phyloP scores from a whole-genome alignment of 1,284 basidiomycete genomes.

The Boletus holoroseus region DNA sequence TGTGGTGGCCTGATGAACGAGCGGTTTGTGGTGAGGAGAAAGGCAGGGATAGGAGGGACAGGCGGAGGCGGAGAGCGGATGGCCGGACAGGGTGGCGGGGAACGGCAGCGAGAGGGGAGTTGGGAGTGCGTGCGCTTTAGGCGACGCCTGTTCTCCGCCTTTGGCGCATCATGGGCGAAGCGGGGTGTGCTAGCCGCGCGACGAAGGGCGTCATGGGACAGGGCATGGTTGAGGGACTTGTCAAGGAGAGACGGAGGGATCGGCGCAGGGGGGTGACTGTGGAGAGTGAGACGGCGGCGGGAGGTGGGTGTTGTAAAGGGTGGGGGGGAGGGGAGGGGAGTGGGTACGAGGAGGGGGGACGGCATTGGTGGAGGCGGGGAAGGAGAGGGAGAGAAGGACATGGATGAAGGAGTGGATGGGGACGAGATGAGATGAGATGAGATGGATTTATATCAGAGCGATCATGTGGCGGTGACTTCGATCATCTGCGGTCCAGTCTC shows the following conservation, averaged over 20 bases:
- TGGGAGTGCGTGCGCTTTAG: constrained; percentile 12
- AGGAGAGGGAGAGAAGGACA: constrained; percentile 16
- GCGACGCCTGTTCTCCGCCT: constrained; percentile 12
- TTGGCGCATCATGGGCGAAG: constrained; percentile 8
- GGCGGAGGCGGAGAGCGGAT: constrained; percentile 28
- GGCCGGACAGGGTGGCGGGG: constrained; percentile 26
- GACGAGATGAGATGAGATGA: background rate
- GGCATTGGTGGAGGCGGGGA: constrained; percentile 29
- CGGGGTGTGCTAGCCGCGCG: constrained; percentile 6
- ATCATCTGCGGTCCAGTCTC: background rate
- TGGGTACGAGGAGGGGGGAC: constrained; percentile 23
- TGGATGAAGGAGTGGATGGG: background rate
- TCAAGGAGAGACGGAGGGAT: constrained; percentile 1
- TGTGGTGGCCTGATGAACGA: constrained; percentile 6
- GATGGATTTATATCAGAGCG: constrained; percentile 11
- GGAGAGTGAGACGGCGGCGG: constrained; percentile 4
- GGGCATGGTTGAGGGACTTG: constrained; percentile 10
- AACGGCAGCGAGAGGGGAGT: constrained; percentile 23
- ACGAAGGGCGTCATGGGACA: constrained; percentile 13
- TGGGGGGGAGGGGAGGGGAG: constrained; percentile 19
- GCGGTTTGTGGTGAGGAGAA: constrained; percentile 17
- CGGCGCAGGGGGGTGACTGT: background rate
- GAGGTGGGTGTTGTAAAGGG: background rate
- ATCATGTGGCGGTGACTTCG: constrained; percentile 11
- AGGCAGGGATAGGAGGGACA: constrained; percentile 31